Base-by-base conservation (phyloP, 1,284 basidiomycete species). In the Rhodotorula sp. region DNA sequence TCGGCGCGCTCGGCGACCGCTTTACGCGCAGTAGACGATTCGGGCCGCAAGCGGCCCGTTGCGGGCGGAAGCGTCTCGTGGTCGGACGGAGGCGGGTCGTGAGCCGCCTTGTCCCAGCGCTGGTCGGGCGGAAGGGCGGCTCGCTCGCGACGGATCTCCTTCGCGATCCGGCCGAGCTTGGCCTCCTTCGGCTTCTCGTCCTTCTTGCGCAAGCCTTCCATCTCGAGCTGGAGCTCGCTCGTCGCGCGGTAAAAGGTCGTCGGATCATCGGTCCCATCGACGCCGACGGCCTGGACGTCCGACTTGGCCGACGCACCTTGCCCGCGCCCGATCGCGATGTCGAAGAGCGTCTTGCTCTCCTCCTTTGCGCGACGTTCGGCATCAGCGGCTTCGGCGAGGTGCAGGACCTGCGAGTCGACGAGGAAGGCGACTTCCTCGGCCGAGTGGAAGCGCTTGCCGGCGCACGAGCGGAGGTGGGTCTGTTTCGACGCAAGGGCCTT, bases 391-490 rank as follows among this genome's bases (percentile, higher is more conserved):
- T 46, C 52, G 9, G 68, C 61, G n/a, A 66, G 64, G 5, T 53
- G n/a, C 44, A 74, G 57, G 12, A 87, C 72, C 75, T 87, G 86
- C 67, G 85, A 83, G 45, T 82, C 82, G 25, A 91, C 79, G 55
- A 90, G 84, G 34, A 82, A 69, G 3, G 80, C 80, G 44, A 92
- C 74, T 0, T 89, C 90, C 12, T 87, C 86, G 42, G 86, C 81
- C 3, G 83, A 82, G 64, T 89, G 80, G 4, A 81, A 81, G 44
- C 84, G 82, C 79, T 88, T 90, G 80, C 85, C 87, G 27, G 88
- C 86, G 78, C 91, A 92, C 2, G 84, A 81, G 62, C 84, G 84
- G 34, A 92, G 86, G 77, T 92, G 91, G 4, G 83, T 78, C 76
- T 86, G 80, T 79, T 91, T 91, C 74, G 89, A 85, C 17, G 80